Base-by-base conservation (phyloP, 2,329 filamentous ascomycete genomes). In the Pseudogymnoascus sp. region DNA sequence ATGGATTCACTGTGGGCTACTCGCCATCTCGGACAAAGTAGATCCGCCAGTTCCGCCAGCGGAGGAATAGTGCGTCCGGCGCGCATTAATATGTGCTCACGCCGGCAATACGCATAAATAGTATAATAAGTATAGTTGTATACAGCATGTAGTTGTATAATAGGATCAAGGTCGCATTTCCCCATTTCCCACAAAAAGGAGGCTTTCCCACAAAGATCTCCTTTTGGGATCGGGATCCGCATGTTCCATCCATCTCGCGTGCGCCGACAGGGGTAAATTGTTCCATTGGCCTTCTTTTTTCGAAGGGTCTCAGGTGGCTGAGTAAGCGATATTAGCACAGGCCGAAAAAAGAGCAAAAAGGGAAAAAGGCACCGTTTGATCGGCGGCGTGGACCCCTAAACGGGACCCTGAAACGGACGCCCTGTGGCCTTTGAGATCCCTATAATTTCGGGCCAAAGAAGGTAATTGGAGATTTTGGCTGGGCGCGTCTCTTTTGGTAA, bases 161-260 rank as follows among this genome's bases (percentile, higher is more conserved):
- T 23, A 46, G 3, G n/a, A 38, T 26, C 15, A 46, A 26, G 42
- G 3, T 50, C 9, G n/a, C 23, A 53, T 17, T 31, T 23, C 40
- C 40, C 40, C 15, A 38, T 42, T 42, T 46, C 17, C 23, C 44
- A 50, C 44, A 50, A 29, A 50, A 50, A 46, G 19, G 42, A 46
- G 42, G 42, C 21, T 15, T 29, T 29, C 50, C 50, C 50, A 56
- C 50, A 19, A 56, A 56, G 17, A 56, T 56, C 29, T 4, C 10
- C 29, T 31, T 19, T n/a, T n/a, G n/a, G n/a, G n/a, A n/a, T n/a
- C n/a, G 2, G 29, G 50, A 31, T 56, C 50, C 50, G 50, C 26
- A 56, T 33, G 50, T 56, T 56, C 29, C 26, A 17, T 33, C 50
- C 26, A 56, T 56, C 50, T 56, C 50, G 50, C 50, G 50, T 56